Conservation (phyloP, 805 yeast genomes). For the Grigorovia yakushimaensis region DNA sequence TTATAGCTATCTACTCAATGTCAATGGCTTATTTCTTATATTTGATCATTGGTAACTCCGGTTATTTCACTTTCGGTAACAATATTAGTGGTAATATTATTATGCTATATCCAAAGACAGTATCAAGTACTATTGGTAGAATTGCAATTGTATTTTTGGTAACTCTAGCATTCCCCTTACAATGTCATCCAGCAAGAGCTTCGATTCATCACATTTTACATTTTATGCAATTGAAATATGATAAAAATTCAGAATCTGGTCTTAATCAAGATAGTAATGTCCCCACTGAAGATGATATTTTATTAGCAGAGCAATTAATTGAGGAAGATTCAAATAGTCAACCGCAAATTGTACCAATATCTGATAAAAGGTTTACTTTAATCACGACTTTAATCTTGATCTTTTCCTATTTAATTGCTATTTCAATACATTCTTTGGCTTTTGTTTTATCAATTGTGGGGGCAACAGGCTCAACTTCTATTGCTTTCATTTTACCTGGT, state of each 20-base stretch:
- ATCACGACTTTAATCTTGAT: slow-evolving; percentile 41
- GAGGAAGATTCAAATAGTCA: slow-evolving; percentile 15
- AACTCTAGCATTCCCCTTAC: slow-evolving; percentile 76
- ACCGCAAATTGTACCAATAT: slow-evolving; percentile 14
- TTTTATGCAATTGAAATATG: slow-evolving; percentile 28
- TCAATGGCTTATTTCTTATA: slow-evolving; percentile 53
- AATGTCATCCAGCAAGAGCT: slow-evolving; percentile 83
- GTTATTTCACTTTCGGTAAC: slow-evolving; percentile 82
- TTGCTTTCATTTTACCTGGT: slow-evolving; percentile 71
- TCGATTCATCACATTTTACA: slow-evolving; percentile 65
- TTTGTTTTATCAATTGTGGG: slow-evolving; percentile 66
- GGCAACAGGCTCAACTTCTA: slow-evolving; percentile 74
- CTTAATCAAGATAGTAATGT: no score
- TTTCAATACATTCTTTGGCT: slow-evolving; percentile 54
- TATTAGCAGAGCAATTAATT: slow-evolving; percentile 3
- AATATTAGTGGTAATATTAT: slow-evolving; percentile 71
- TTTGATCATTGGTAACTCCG: slow-evolving; percentile 64
- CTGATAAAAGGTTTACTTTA: slow-evolving; percentile 34
- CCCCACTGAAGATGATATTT: background rate
- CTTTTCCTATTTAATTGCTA: slow-evolving; percentile 45
- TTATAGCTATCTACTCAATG: slow-evolving; percentile 45
- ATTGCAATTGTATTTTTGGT: slow-evolving; percentile 74
- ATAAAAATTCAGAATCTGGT: no score
- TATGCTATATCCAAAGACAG: slow-evolving; percentile 56
- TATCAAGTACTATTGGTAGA: slow-evolving; percentile 69